Evolutionary conservation across 2,329 filamentous ascomycete species (phyloP).

Genomic region (Trichoderma afroharzianum): DNA sequence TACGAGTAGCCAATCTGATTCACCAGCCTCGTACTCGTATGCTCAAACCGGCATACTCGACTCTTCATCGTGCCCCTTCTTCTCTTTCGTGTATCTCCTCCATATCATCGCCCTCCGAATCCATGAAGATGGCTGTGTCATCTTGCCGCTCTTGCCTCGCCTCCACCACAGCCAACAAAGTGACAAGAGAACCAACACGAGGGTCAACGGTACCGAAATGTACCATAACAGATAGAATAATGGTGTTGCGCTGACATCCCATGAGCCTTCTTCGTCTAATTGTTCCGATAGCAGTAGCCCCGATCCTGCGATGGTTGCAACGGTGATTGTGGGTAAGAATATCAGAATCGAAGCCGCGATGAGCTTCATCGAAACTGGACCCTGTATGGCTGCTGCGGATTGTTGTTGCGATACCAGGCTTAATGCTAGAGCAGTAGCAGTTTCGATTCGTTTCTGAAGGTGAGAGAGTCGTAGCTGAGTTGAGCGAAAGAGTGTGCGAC

Average conservation of each 20-base stretch:
- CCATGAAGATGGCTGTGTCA: neutral
- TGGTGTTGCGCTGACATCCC: conserved; percentile 26
- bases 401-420: conserved; percentile 37
- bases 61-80: neutral
- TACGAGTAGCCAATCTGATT: neutral
- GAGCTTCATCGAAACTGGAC: conserved; percentile 36
- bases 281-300: conserved; percentile 26
- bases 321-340: conserved; percentile 36
- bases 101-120: neutral
- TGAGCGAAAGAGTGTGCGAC: conserved; percentile 33
- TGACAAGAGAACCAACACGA: conserved; percentile 25
- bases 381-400: conserved; percentile 33
- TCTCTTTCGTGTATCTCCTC: neutral
- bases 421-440: conserved; percentile 33
- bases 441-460: conserved; percentile 35
- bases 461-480: conserved; percentile 34
- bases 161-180: conserved; percentile 31
- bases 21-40: neutral
- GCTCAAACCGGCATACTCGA: neutral
- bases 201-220: conserved; percentile 30
- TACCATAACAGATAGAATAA: conserved; percentile 31
- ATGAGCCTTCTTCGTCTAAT: conserved; percentile 20
- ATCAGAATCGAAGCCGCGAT: conserved; percentile 37
- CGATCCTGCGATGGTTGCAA: conserved; percentile 33
- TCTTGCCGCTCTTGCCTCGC: conserved; percentile 20